Conservation (phyloP, 2,329 filamentous ascomycete species). For the Colletotrichum melonis region DNA sequence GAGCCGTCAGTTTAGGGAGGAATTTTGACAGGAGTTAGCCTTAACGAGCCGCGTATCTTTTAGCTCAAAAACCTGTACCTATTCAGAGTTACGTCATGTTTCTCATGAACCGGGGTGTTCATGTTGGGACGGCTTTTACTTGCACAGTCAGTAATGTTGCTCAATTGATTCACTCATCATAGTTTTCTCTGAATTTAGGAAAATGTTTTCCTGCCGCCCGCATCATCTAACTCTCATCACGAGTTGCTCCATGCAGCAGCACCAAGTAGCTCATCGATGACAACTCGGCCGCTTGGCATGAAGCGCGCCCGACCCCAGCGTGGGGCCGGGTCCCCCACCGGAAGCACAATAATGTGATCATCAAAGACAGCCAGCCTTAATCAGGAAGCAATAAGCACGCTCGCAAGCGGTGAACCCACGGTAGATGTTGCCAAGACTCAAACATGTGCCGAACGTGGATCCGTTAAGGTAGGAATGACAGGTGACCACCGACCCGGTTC, state of each 20-base stretch:
- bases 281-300: background rate
- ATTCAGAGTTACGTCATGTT: no score
- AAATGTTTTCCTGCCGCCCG: background rate
- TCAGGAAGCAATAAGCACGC: background rate
- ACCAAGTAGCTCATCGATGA: background rate
- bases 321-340: constrained; percentile 6
- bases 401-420: background rate
- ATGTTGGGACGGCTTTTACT: no score
- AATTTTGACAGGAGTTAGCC: no score
- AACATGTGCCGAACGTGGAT: constrained; percentile 24
- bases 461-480: constrained; percentile 8
- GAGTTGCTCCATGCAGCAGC: background rate
- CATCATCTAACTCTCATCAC: background rate
- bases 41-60: no score
- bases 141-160: no score
- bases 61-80: no score
- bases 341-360: background rate
- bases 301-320: background rate
- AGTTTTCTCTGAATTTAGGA: no score
- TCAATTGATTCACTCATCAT: no score
- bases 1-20: background rate
- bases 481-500: constrained; percentile 30
- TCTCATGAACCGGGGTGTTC: no score
- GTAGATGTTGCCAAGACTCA: constrained; percentile 13
- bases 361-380: background rate